Conservation (phyloP, 2,329 filamentous ascomycete species). For the Ophiostoma tasmaniense region DNA sequence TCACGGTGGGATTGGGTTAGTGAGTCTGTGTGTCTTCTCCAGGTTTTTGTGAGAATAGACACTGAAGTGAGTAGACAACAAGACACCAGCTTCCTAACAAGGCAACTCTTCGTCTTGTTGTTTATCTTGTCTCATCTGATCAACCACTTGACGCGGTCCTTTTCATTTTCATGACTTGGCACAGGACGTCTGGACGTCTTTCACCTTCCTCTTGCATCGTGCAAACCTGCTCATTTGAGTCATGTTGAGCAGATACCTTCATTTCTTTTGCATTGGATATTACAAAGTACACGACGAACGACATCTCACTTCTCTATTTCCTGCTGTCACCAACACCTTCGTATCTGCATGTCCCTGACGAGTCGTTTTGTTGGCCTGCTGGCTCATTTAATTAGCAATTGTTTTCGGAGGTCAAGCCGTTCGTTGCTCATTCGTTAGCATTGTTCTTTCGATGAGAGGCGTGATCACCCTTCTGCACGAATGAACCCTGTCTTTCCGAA, state of each 20-base stretch:
- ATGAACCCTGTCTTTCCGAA: neutral
- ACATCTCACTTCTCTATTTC: neutral
- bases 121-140: neutral
- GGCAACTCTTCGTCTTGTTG: neutral
- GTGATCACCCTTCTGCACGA: neutral
- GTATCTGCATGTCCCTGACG: neutral
- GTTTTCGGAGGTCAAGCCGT: neutral
- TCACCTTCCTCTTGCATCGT: neutral
- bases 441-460: neutral
- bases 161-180: neutral
- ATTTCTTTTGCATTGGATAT: neutral
- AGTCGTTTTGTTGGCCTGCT: neutral
- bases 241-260: neutral
- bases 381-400: neutral
- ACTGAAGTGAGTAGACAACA: neutral
- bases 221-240: neutral
- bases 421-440: neutral
- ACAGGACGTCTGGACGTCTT: neutral
- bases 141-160: neutral
- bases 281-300: no score
- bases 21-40: neutral
- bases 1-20: neutral
- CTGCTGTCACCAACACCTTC: neutral
- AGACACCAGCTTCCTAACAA: neutral
- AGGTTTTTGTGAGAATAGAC: no score